Conservation (phyloP, 306 rosid genomes). For the Pachyrhizus erosus region DNA sequence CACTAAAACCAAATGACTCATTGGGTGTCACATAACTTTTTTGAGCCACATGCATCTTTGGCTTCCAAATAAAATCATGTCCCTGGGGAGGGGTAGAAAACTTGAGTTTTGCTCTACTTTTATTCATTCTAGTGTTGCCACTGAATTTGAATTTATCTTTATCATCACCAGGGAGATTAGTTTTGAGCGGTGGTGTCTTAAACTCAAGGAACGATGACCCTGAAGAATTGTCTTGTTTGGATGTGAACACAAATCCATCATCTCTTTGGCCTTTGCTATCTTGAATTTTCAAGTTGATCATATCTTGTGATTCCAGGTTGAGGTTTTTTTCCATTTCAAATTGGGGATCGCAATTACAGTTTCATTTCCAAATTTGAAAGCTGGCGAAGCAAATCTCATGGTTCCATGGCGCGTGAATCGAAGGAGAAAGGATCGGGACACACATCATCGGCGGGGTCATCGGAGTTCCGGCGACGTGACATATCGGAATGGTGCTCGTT, state of each 20-base stretch:
- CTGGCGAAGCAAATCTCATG: neutral
- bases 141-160: neutral
- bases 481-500: neutral
- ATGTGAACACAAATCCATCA: neutral
- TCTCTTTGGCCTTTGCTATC: neutral
- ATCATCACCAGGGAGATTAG: neutral
- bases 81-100: neutral
- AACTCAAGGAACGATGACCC: neutral
- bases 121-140: neutral
- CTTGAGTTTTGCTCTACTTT: neutral
- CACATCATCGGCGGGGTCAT: neutral
- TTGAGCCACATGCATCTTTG: neutral
- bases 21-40: neutral
- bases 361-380: neutral
- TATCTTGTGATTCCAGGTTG: neutral
- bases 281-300: neutral
- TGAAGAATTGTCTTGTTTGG: slow-evolving; percentile 4
- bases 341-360: neutral
- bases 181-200: neutral
- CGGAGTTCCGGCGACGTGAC: slow-evolving; percentile 18
- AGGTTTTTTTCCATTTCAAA: neutral
- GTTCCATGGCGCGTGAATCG: neutral
- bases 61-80: neutral
- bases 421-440: neutral
- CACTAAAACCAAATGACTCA: neutral